Base-by-base conservation (phyloP, 345 rosid species). In the Ceriops decandra region DNA sequence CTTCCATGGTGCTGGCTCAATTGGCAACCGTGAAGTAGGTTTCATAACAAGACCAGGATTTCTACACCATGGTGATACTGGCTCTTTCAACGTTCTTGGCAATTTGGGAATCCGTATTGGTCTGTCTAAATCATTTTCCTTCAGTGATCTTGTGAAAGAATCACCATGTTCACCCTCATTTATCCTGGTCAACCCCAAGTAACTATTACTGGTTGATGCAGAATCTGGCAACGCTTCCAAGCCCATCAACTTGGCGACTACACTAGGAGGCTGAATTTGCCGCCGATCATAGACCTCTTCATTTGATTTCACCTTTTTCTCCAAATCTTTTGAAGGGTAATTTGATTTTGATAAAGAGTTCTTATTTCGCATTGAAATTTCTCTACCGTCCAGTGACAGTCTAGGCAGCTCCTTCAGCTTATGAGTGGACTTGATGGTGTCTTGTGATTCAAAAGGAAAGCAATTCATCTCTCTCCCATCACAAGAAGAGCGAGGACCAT, bases 241-340 rank as follows among this genome's bases (percentile, higher is more conserved):
- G n/a, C 98, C 98, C 97, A 93, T 93, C 77, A 93, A 83, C 83
- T 89, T 93, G 64, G 97, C 98, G 36, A 93, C 92, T 53, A 93
- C 90, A 79, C 88, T 81, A 4, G 98, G 82, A 63, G 90, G 87
- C 51, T 88, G 88, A 58, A 86, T 86, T 78, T 74, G 72, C 24
- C 66, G 78, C 28, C 53, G 64, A 74, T 62, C 51, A 72, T 31
- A 56, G 28, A 32, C 62, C 64, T 69, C 75, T 64, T 77, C 85
- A 67, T 70, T 72, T 54, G 80, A 83, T 71, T 74, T 71, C 51
- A 75, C 69, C 52, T 60, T 62, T 33, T 59, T 75, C 38, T 46
- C 69, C 28, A 69, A 62, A 72, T 71, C 81, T 74, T 83, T 82
- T 19, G 77, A 68, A 72, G 68, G 71, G 61, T 78, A 60, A 76